Conservation (phyloP, 164 flowering plant genomes). For the Brasenia schreberi region DNA sequence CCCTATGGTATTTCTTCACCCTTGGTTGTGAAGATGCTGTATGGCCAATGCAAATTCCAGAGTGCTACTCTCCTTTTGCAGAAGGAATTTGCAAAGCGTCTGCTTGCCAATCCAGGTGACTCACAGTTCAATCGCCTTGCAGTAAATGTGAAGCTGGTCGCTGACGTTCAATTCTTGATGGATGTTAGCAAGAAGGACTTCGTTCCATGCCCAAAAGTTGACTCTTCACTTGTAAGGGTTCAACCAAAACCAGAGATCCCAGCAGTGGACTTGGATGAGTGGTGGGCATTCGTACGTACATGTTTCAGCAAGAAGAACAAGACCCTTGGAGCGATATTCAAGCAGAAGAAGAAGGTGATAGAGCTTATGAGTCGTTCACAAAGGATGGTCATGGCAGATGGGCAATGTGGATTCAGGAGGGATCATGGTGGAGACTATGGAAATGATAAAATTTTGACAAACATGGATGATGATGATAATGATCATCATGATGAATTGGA, state of each 20-base stretch:
- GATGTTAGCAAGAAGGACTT: conserved; percentile 90
- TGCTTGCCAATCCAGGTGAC: conserved; percentile 80
- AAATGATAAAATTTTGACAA: background rate
- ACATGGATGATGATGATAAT: conserved; percentile 5
- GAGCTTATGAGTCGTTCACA: conserved; percentile 37
- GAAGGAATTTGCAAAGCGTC: conserved; percentile 77
- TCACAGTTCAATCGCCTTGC: conserved; percentile 76
- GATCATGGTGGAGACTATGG: background rate
- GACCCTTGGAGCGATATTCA: conserved; percentile 80
- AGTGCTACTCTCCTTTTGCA: conserved; percentile 81
- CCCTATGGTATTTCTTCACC: conserved; percentile 87
- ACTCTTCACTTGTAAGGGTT: conserved; percentile 72
- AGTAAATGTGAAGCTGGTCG: conserved; percentile 75
- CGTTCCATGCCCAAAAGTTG: conserved; percentile 78
- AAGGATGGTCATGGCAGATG: background rate
- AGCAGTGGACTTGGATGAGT: conserved; percentile 53
- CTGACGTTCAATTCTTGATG: conserved; percentile 71
- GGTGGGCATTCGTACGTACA: conserved; percentile 75
- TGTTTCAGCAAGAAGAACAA: conserved; percentile 86
- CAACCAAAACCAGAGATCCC: conserved; percentile 50
- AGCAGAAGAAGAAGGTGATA: conserved; percentile 73
- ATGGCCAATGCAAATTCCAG: conserved; percentile 31
- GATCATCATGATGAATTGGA: background rate
- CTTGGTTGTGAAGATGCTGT: conserved; percentile 57
- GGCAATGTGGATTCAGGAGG: background rate